A percentile compares a stretch with the other conserved stretches of the same genome.
Conservation (phyloP, 1,284 basidiomycete genomes). For the Fomitopsis palustris region DNA sequence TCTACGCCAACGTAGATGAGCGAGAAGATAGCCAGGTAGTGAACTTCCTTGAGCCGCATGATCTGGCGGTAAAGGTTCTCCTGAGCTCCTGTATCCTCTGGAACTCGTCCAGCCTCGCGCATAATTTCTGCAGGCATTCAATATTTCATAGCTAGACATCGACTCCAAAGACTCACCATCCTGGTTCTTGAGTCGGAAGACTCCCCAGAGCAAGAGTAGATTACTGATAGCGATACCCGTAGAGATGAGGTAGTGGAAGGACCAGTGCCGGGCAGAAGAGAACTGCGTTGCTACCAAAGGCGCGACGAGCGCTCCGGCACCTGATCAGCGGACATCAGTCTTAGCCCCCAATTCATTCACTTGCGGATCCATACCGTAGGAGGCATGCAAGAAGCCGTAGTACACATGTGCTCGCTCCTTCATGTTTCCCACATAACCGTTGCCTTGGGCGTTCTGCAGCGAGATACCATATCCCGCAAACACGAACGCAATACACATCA, state of each 20-base stretch:
- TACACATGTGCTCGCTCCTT: constrained; percentile 40
- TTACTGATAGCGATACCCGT: constrained; percentile 52
- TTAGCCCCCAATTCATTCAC: background rate
- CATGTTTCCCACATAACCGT: constrained; percentile 49
- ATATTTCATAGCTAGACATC: background rate
- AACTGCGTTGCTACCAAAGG: constrained; percentile 73
- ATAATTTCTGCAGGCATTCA: constrained; percentile 18
- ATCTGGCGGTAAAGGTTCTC: constrained; percentile 52
- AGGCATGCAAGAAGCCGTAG: constrained; percentile 54
- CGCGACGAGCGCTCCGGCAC: constrained; percentile 62
- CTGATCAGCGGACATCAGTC: constrained; percentile 25
- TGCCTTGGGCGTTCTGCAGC: constrained; percentile 51
- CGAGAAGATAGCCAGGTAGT: constrained; percentile 57
- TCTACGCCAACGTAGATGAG: constrained; percentile 70
- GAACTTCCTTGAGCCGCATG: constrained; percentile 48
- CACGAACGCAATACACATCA: constrained; percentile 57
- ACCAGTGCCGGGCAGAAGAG: constrained; percentile 46
- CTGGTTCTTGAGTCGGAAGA: constrained; percentile 51
- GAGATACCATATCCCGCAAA: constrained; percentile 61
- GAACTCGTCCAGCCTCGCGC: constrained; percentile 36
- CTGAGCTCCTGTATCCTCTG: constrained; percentile 29
- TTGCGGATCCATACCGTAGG: constrained; percentile 38
- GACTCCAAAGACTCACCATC: constrained; percentile 35
- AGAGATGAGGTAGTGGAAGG: constrained; percentile 52
- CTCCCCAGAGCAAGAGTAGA: constrained; percentile 36